Evolutionary conservation across 306 rosid genomes (phyloP), one percentile per base, ranked within the genome.

Genomic region (Fragaria ananassa): DNA sequence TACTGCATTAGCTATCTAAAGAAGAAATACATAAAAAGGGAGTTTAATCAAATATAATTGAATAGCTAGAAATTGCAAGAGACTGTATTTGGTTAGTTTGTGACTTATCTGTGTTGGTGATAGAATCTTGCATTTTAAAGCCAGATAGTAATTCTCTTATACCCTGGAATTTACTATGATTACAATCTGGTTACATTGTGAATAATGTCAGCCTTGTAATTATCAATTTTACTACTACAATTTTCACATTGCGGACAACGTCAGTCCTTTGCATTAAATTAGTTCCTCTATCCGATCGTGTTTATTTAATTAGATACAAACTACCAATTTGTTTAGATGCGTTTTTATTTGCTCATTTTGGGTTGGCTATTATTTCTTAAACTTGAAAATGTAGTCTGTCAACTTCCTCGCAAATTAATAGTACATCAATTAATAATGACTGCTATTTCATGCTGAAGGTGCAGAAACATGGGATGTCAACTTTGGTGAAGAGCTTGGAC

Each of bases 381-480:
- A 58, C 27, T 6, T 8, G 29, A 54, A 19, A 53, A 53, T 25
- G 19, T 29, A 25, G 37, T 60, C 67, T 14, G 41, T 14, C 15
- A 17, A 60, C 66, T 23, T 60, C 37, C 66, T 60, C n/a, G 25
- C 8, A 72, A 57, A 37, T 35, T 14, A 34, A 44, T 68, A 10
- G 13, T 31, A 7, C n/a, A 64, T 80, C 70, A 23, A 29, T 37
- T 54, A 17, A 64, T 57, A 25, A 21, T 41, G 47, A 57, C 70
- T 71, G 17, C 51, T 18, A 18, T 68, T 47, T 42, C 44, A 42
- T 79, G 54, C 21, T 79, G 11, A 27, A 51, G 64, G 51, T 67
- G 6, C 83, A 70, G 78, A 80, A 79, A 75, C 81, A 75, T 57
- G 77, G 78, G 56, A 70, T 53, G 72, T 63, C 70, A 23, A 6